Base-by-base conservation (phyloP, 192 early-diverging fungal species). In the Podila horticola region DNA sequence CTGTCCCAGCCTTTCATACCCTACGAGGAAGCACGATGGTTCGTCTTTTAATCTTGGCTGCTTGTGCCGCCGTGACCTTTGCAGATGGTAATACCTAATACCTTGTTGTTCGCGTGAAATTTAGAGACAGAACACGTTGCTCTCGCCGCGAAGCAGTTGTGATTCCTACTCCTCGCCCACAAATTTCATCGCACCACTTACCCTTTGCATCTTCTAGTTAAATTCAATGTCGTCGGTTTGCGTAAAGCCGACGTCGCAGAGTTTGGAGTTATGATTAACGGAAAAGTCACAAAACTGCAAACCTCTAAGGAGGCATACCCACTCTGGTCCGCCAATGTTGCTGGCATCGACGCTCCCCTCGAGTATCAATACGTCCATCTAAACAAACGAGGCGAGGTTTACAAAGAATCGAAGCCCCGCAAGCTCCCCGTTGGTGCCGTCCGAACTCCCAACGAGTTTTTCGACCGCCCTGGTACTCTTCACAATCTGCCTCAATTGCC, bases 51-150 rank as follows among this genome's bases (percentile, higher is more conserved):
- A 65, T 65, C 64, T 51, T 65, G 45, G 64, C 64, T 29, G 48
- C 48, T 41, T 65, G 64, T 52, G 48, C 30, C 36, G 64, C 64
- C 48, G 48, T 65, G 26, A 49, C 64, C 24, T 22, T 50, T 51
- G 64, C 64, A 50, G 64, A 65, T 65, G 64, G 64, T 57, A 67
- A 67, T 67, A 52, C 51, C 26, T 57, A 55, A 57, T 67, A 5
- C 20, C 51, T 45, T 45, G 11, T 67, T 57, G 49, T 30, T 36
- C 29, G 30, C 52, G 49, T 19, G 29, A 31, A 22, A 26, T 22
- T 22, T 15, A n/a, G 6, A 28, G 26, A 51, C 24, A 22, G 9
- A 50, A 13, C 33, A 65, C 15, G 28, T 48, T 30, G 5, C 64
- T 51, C 45, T 28, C 28, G 28, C 64, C 24, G 45, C 19, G 24